Conservation (phyloP, 345 rosid species). For the Arabidopsis arenosa region DNA sequence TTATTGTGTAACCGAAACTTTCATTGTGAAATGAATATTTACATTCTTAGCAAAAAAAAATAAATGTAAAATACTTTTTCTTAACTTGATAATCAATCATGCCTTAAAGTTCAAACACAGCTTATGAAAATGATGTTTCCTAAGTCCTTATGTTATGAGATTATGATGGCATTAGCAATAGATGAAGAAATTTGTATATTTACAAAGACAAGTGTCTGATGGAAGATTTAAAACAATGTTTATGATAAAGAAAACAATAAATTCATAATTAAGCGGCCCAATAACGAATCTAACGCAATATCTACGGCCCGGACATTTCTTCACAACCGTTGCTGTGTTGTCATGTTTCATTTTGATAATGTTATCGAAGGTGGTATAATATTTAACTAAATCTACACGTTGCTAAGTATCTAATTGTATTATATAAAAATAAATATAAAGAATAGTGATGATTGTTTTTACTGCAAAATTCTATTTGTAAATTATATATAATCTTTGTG, state of each 20-base stretch:
- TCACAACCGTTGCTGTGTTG: neutral
- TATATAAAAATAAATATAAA: no score
- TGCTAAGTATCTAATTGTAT: neutral
- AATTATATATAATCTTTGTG: no score
- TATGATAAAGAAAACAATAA: neutral
- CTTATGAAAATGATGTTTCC: slow-evolving; percentile 5
- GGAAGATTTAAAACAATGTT: neutral
- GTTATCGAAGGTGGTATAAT: neutral
- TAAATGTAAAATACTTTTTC: neutral
- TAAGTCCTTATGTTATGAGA: slow-evolving; percentile 8
- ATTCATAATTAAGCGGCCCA: slow-evolving; percentile 12
- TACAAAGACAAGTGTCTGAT: neutral
- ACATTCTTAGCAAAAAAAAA: no score
- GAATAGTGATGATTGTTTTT: no score
- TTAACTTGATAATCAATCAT: slow-evolving; percentile 1
- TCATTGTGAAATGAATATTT: no score
- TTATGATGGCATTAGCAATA: neutral
- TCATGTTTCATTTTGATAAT: neutral
- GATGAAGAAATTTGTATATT: neutral
- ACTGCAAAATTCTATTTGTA: no score
- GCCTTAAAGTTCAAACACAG: slow-evolving; percentile 1
- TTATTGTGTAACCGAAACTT: no score
- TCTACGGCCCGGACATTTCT: slow-evolving; percentile 1
- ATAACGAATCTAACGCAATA: slow-evolving; percentile 4
- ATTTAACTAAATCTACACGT: neutral